phyloP scores from a whole-genome alignment of 129 eudicot genomes.

The Deinandra increscens region DNA sequence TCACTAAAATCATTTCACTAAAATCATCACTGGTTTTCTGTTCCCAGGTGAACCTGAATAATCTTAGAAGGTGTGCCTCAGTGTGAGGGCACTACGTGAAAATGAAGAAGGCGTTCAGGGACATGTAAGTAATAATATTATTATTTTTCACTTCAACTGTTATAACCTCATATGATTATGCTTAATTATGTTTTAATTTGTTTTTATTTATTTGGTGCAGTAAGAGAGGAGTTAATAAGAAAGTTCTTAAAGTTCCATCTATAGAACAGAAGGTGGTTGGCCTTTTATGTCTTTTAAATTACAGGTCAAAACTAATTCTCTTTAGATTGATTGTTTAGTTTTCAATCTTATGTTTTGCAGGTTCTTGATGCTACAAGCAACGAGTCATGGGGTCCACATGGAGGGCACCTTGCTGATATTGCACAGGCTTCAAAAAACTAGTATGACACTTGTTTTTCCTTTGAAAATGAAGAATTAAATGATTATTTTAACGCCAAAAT shows the following conservation, averaged over 20 bases:
- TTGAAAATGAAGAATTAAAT: neutral
- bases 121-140: constrained; percentile 56
- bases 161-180: constrained; percentile 12
- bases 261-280: constrained; percentile 79
- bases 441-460: constrained; percentile 41
- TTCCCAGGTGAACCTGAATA: constrained; percentile 30
- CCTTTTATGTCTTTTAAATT: neutral
- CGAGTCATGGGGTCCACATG: constrained; percentile 99
- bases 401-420: constrained; percentile 86
- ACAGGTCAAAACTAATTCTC: neutral
- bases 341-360: constrained; percentile 33
- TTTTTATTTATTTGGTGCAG: constrained; percentile 40
- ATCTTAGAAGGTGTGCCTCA: constrained; percentile 13
- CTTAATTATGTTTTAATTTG: neutral
- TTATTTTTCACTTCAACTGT: neutral
- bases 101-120: constrained; percentile 94
- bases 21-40: neutral
- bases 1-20: neutral
- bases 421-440: constrained; percentile 94
- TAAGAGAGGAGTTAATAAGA: constrained; percentile 94
- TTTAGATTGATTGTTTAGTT: neutral
- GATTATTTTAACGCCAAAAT: constrained; percentile 7
- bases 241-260: constrained; percentile 95
- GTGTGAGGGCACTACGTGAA: constrained; percentile 30
- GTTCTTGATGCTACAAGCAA: constrained; percentile 98